A percentile compares a stretch with the other conserved stretches of the same genome.
These are phyloP conservation scores for Suillus tomentosus DNA, from an alignment of 768 basidiomycete species.

Conservation along the genomic window DNA sequence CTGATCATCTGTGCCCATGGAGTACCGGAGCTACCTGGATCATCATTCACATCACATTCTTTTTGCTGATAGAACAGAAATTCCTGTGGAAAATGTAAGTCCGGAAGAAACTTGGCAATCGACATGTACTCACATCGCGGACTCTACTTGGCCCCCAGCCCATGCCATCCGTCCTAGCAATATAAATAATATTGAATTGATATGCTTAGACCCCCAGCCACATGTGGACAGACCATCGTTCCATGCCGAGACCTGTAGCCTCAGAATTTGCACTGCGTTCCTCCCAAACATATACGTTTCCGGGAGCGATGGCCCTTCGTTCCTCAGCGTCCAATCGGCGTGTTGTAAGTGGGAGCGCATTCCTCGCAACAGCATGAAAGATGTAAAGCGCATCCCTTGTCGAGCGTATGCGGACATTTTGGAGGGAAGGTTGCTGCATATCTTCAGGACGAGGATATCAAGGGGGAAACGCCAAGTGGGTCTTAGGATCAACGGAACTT, in stretches of 20 bases:
- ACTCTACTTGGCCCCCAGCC: slow-evolving; percentile 85
- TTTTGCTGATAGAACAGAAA: slow-evolving; percentile 60
- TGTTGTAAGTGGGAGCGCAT: slow-evolving; percentile 72
- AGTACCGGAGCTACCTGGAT: slow-evolving; percentile 51
- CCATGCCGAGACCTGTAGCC: slow-evolving; percentile 81
- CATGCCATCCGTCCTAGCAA: slow-evolving; percentile 61
- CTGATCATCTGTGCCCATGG: slow-evolving; percentile 78
- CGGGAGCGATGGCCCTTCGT: slow-evolving; percentile 68
- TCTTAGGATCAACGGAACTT: slow-evolving; percentile 28
- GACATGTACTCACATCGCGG: slow-evolving; percentile 39
- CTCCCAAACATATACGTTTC: slow-evolving; percentile 89
- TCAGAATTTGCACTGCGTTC: slow-evolving; percentile 85
- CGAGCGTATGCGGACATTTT: slow-evolving; percentile 75
- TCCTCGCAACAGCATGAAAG: slow-evolving; percentile 74
- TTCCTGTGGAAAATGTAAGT: slow-evolving; percentile 36
- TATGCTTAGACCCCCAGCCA: neutral
- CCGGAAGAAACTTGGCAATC: neutral
- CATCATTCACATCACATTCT: slow-evolving; percentile 42
- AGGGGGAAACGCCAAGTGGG: slow-evolving; percentile 27
- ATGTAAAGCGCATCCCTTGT: slow-evolving; percentile 81
- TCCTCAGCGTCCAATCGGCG: slow-evolving; percentile 84
- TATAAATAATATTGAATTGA: slow-evolving; percentile 9
- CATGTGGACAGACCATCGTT: slow-evolving; percentile 60
- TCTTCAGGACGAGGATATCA: slow-evolving; percentile 21
- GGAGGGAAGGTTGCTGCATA: slow-evolving; percentile 79